phyloP scores from a whole-genome alignment of 768 basidiomycete species.

The Lactarius quietus region DNA sequence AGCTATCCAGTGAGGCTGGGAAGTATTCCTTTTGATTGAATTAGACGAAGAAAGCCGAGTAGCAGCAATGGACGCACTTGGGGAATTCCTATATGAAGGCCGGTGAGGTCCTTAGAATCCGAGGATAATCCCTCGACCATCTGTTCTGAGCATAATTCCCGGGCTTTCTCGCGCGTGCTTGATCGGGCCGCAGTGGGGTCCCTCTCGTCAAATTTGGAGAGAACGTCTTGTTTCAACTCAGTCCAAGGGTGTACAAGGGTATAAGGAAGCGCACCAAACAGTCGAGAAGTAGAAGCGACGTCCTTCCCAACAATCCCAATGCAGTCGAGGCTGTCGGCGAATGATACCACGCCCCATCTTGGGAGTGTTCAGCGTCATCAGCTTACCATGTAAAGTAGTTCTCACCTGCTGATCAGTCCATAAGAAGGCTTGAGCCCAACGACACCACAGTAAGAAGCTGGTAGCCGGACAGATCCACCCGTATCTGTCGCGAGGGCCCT shows the following conservation, averaged over 20 bases:
- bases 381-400: conserved; percentile 8
- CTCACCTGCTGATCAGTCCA: conserved; percentile 80
- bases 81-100: conserved; percentile 72
- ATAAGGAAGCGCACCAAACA: conserved; percentile 57
- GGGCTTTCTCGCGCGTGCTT: conserved; percentile 37
- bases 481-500: conserved; percentile 95
- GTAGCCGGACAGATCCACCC: conserved; percentile 89
- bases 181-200: conserved; percentile 71
- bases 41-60: background rate
- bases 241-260: background rate
- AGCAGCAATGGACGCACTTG: conserved; percentile 41
- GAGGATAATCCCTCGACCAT: conserved; percentile 11
- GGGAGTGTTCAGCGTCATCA: conserved; percentile 4
- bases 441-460: conserved; percentile 91
- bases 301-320: conserved; percentile 75
- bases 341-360: conserved; percentile 89
- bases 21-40: conserved; percentile 63
- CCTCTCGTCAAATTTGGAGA: conserved; percentile 50
- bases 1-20: conserved; percentile 55
- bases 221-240: conserved; percentile 30
- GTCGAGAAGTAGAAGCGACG: conserved; percentile 44
- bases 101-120: conserved; percentile 35
- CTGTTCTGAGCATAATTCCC: conserved; percentile 24
- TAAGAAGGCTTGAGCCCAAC: conserved; percentile 95
- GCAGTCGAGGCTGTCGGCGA: conserved; percentile 93